phyloP scores from a whole-genome alignment of 805 yeast genomes.

The Ogataea minuta region DNA sequence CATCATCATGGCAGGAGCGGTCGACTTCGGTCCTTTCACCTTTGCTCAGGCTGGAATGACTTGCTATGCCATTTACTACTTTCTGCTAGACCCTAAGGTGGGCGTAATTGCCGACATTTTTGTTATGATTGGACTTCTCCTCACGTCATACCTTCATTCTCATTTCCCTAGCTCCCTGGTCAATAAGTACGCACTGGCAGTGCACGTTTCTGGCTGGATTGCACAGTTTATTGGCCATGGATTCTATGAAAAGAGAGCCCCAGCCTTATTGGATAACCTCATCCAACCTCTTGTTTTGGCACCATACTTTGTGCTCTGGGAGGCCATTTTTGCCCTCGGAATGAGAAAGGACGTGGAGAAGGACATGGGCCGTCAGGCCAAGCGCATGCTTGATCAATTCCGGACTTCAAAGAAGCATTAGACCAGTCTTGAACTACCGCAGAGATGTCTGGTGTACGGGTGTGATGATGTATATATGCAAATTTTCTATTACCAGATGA shows the following conservation, averaged over 20 bases:
- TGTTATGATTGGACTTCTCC: slow-evolving; percentile 24
- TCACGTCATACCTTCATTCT: slow-evolving; percentile 17
- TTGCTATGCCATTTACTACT: slow-evolving; percentile 57
- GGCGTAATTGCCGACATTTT: slow-evolving; percentile 42
- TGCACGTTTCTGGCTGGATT: slow-evolving; percentile 66
- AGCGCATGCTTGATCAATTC: slow-evolving; percentile 33
- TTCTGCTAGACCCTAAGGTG: slow-evolving; percentile 54
- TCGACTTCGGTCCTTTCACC: slow-evolving; percentile 6
- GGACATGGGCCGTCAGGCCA: slow-evolving; percentile 48
- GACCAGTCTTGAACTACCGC: too few species aligned
- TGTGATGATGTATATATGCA: too few species aligned
- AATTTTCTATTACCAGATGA: too few species aligned
- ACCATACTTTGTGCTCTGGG: slow-evolving; percentile 85
- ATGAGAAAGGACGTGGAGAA: slow-evolving; percentile 49
- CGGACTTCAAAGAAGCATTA: not conserved
- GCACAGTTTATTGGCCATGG: slow-evolving; percentile 90
- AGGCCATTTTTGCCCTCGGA: slow-evolving; percentile 69
- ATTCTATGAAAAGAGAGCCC: slow-evolving; percentile 73
- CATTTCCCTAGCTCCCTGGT: slow-evolving; percentile 22
- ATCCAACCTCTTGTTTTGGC: slow-evolving; percentile 86
- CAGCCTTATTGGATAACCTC: slow-evolving; percentile 81
- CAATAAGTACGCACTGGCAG: slow-evolving; percentile 32
- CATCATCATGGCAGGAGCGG: slow-evolving; percentile 34
- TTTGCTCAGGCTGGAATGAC: slow-evolving; percentile 46
- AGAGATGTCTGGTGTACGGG: too few species aligned